phyloP scores from a whole-genome alignment of 2,329 filamentous ascomycete genomes.

The Elsinoe australis region DNA sequence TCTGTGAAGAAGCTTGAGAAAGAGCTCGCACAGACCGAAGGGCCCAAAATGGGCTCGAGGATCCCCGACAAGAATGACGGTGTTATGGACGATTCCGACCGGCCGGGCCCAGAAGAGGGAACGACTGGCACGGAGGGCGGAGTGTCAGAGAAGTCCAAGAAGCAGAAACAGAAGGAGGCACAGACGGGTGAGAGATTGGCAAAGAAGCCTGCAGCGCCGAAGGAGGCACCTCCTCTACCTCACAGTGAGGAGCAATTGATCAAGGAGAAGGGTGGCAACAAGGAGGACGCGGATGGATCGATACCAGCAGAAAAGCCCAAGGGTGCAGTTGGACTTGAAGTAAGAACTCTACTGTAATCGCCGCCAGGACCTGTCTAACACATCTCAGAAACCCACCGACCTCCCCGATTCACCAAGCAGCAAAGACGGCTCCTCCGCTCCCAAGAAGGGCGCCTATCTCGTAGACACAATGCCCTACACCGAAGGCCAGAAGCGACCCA shows the following conservation, averaged over 20 bases:
- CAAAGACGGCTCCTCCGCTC: background rate
- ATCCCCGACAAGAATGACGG: slow-evolving; percentile 59
- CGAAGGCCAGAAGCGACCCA: slow-evolving; percentile 29
- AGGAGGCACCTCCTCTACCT: slow-evolving; percentile 74
- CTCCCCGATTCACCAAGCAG: slow-evolving; percentile 6
- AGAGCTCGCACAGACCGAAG: slow-evolving; percentile 42
- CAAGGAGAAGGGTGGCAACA: slow-evolving; percentile 33
- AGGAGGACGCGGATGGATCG: slow-evolving; percentile 4
- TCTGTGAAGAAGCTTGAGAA: slow-evolving; percentile 30
- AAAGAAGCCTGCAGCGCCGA: slow-evolving; percentile 74
- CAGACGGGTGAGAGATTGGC: slow-evolving; percentile 62
- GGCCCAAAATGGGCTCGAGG: slow-evolving; percentile 27
- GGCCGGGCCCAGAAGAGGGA: slow-evolving; percentile 68
- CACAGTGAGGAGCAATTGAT: slow-evolving; percentile 72
- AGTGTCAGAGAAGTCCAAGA: slow-evolving; percentile 79
- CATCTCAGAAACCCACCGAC: slow-evolving; percentile 18
- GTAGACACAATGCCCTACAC: slow-evolving; percentile 33
- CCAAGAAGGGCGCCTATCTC: slow-evolving; percentile 15
- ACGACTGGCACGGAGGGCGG: slow-evolving; percentile 85
- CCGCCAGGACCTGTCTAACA: too few species aligned
- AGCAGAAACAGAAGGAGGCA: slow-evolving; percentile 56
- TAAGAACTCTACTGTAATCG: too few species aligned
- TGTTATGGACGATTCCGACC: slow-evolving; percentile 85
- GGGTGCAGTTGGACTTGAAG: slow-evolving; percentile 45
- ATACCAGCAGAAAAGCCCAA: slow-evolving; percentile 30